A percentile compares a stretch with the other conserved stretches of the same genome.
phyloP scores from a whole-genome alignment of 2,329 filamentous ascomycete species.

The Didymella keratinophila region DNA sequence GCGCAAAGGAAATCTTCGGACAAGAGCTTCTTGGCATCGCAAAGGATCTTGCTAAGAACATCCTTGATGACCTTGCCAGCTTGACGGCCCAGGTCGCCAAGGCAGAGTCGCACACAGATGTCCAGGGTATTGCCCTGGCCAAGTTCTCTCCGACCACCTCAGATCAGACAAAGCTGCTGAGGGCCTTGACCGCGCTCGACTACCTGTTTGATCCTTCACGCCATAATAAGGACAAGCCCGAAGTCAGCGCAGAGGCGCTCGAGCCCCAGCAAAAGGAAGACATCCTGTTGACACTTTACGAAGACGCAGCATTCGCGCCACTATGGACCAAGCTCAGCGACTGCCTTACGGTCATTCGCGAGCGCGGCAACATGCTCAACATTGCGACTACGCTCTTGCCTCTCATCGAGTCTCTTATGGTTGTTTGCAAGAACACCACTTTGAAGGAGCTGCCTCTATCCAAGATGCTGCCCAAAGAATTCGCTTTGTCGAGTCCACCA shows the following conservation, averaged over 20 bases:
- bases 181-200: constrained; percentile 91
- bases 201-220: constrained; percentile 89
- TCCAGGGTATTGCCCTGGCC: constrained; percentile 89
- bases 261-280: constrained; percentile 76
- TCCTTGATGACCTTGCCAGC: constrained; percentile 83
- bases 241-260: constrained; percentile 58
- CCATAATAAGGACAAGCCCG: constrained; percentile 60
- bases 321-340: constrained; percentile 93
- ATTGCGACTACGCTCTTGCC: constrained; percentile 95
- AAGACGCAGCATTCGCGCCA: constrained; percentile 86
- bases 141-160: constrained; percentile 97
- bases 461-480: constrained; percentile 64
- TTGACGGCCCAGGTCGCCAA: constrained; percentile 85
- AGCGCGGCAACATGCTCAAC: constrained; percentile 94
- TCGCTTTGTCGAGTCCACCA: constrained; percentile 76
- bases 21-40: constrained; percentile 90
- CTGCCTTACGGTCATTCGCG: constrained; percentile 85
- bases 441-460: constrained; percentile 69
- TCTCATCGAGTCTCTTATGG: constrained; percentile 96
- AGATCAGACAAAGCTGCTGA: constrained; percentile 93
- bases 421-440: constrained; percentile 97
- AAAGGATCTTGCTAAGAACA: constrained; percentile 81
- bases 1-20: constrained; percentile 89
- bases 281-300: constrained; percentile 85
- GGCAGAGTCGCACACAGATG: constrained; percentile 88